phyloP scores from a whole-genome alignment of 164 flowering plant genomes.

The Magnolia changhungtana region DNA sequence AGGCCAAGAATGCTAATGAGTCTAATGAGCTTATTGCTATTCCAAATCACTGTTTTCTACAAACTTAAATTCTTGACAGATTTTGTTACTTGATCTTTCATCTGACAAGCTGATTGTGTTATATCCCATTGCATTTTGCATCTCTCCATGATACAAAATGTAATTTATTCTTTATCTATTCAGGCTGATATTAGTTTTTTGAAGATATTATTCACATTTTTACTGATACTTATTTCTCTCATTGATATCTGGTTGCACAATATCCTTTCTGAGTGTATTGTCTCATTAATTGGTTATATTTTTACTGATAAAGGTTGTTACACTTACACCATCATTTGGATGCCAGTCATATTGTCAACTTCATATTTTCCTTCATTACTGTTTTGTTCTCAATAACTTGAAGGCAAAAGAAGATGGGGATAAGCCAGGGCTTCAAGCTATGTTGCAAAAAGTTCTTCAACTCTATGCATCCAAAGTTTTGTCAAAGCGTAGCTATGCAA shows the following conservation, averaged over 20 bases:
- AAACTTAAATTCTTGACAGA: background rate
- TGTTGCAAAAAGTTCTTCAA: slow-evolving; percentile 91
- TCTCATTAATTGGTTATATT: background rate
- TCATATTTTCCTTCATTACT: background rate
- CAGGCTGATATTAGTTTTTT: background rate
- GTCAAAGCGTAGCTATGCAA: slow-evolving; percentile 87
- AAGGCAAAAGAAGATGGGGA: slow-evolving; percentile 93
- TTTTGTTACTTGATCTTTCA: background rate
- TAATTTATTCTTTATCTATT: background rate
- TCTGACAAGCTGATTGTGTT: background rate
- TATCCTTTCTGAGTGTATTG: no score
- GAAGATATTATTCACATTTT: background rate
- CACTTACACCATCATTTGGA: background rate
- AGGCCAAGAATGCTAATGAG: no score
- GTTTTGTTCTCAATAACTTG: slow-evolving; percentile 9
- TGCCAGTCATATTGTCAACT: background rate
- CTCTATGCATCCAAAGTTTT: slow-evolving; percentile 78
- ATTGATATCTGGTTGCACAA: background rate
- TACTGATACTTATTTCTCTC: background rate
- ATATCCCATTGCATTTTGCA: no score
- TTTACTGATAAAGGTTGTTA: background rate
- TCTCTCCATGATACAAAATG: background rate
- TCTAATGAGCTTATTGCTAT: background rate
- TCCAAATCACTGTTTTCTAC: background rate
- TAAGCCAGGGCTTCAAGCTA: slow-evolving; percentile 92